Percentiles rank a stretch among this genome's conserved stretches.
Conservation (phyloP, 73 alveolate species). For the Tetrahymena thermophila region DNA sequence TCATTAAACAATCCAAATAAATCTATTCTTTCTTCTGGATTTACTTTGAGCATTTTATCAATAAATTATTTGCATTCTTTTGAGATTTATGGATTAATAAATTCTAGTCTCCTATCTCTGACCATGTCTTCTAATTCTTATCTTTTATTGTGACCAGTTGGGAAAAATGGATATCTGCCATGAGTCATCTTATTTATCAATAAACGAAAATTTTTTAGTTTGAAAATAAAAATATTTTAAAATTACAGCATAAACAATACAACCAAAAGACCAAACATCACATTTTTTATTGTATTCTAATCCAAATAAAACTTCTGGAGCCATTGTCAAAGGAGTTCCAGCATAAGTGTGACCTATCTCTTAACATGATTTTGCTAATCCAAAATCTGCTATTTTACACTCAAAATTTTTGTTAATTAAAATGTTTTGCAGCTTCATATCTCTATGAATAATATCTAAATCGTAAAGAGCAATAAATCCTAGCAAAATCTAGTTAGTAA, state of each 20-base stretch:
- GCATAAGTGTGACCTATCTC: neutral
- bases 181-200: neutral
- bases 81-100: neutral
- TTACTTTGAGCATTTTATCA: neutral
- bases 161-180: neutral
- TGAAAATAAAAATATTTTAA: neutral
- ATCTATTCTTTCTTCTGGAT: neutral
- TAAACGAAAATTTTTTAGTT: neutral
- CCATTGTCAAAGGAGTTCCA: neutral
- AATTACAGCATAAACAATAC: neutral
- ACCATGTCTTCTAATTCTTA: neutral
- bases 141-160: neutral
- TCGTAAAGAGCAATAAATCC: conserved; percentile 12
- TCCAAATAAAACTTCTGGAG: neutral
- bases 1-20: neutral
- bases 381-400: conserved; percentile 58
- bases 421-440: conserved; percentile 15
- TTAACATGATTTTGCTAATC: conserved; percentile 58
- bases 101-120: neutral
- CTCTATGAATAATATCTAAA: conserved; percentile 18
- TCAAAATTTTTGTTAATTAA: conserved; percentile 3
- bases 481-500: neutral
- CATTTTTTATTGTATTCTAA: neutral
- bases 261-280: neutral
- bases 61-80: neutral